Base-by-base conservation (phyloP, 139 green algal genomes). In the Tetradesmus lagerheimii region DNA sequence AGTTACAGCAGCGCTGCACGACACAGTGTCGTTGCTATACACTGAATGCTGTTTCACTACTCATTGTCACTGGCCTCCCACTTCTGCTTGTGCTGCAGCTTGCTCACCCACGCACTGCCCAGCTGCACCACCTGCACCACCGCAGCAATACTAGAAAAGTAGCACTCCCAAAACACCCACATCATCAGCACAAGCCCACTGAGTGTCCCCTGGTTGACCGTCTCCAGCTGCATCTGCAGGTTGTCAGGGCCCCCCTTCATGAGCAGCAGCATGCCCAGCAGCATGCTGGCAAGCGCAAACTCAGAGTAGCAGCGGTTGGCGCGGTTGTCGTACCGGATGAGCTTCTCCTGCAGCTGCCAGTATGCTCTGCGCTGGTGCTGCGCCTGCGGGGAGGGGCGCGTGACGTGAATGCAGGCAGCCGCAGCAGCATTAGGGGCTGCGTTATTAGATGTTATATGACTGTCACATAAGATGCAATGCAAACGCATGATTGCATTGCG, bases 331-430 rank as follows among this genome's bases (percentile, higher is more conserved):
- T 25, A 29, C 14, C 27, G 57, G 3, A 38, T 34, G 38, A 88
- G 64, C 27, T 41, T 31, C 62, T 88, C 83, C 38, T 88, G 83
- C 83, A 88, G 64, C 83, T 88, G 37, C 83, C 83, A 88, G 64
- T 80, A 88, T 16, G 83, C 83, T 12, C 71, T 50, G 25, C 83
- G 83, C 83, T 88, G 83, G 23, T 80, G 27, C 38, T 66, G 62
- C 4, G 3, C 31, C 83, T 88, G 83, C 64, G 45, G 47, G 2
- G 25, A 41, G 62, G 37, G 6, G 25, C 5, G 62, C 62, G 62
- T n/a, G n/a, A n/a, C 62, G 62, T 74, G 23, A 15, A 11, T n/a
- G 23, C 62, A 76, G 15, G 47, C 47, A 62, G 8, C 47, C 18
- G 47, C 18, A 14, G 12, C 47, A 62, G 47, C 47, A 50, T 50